Evolutionary conservation across 2,329 filamentous ascomycete species (phyloP), one percentile per base, ranked within the genome.

Genomic region (Trichoderma sp.): DNA sequence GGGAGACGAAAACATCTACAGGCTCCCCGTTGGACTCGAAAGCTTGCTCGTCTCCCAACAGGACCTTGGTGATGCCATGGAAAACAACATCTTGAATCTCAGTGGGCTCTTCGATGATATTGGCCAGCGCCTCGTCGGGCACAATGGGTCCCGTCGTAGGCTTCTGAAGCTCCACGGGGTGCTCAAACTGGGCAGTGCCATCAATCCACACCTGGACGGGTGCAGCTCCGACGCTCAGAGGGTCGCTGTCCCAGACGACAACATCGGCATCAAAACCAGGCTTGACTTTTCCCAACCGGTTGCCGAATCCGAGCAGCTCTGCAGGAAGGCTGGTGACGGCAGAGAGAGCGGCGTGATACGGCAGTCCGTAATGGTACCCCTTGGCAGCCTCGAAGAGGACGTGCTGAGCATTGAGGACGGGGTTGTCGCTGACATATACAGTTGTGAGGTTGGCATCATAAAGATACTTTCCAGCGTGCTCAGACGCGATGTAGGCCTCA

Each of bases 371-470:
- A 56, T 82, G 82, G 69, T 85, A 84, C 2, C 76, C 83, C 74
- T 86, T 87, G 56, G 84, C 85, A 9, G 85, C 85, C 71, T 88
- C 88, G 55, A 89, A 88, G 0, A 90, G 78, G 3, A 90, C 86
- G 68, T 90, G 88, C 73, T 90, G 88, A 1, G 87, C 87, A 69
- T 90, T 90, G 62, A 90, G 74, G 0, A 90, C 87, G 0, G 88
- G 88, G 72, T 90, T 91, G 72, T 90, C 88, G 67, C 84, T 87
- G n/a, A 90, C 88, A 68, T 89, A 90, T 24, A 89, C 83, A 1
- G 87, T 82, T 0, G 87, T 89, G 39, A 91, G 79, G 28, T 85
- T 87, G 64, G 84, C 81, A 24, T 90, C 87, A 69, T 86, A 86
- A 0, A 91, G 80, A 4, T 86, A 80, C 72, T 89, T 90, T 28